Evolutionary conservation across 129 eudicot genomes (phyloP).

Genomic region (Artemisia annua): DNA sequence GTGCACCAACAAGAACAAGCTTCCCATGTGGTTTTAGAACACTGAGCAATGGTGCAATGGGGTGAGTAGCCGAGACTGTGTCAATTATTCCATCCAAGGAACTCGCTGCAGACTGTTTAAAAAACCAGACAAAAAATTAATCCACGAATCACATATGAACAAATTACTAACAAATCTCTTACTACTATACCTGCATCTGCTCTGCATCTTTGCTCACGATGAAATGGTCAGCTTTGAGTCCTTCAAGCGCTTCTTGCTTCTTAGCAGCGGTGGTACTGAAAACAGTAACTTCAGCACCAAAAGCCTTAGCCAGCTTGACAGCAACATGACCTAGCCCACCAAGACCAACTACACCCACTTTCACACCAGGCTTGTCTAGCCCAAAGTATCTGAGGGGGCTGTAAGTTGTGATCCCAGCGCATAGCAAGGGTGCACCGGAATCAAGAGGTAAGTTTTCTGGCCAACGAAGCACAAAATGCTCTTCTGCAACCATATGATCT

Average conservation of each 20-base stretch:
- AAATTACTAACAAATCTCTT: background rate
- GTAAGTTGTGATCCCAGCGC: constrained; percentile 73
- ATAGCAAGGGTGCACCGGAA: constrained; percentile 55
- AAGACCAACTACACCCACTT: constrained; percentile 59
- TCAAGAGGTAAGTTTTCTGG: constrained; percentile 58
- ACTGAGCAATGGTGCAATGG: constrained; percentile 41
- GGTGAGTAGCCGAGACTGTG: constrained; percentile 54
- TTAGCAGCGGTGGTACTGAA: constrained; percentile 45
- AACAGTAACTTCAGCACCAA: constrained; percentile 55
- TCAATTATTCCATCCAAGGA: constrained; percentile 61
- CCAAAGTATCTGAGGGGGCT: constrained; percentile 61
- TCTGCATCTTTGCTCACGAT: constrained; percentile 43
- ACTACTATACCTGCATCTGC: constrained; percentile 38
- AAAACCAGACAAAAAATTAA: background rate
- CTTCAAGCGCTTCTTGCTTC: constrained; percentile 48
- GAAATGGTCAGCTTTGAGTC: constrained; percentile 49
- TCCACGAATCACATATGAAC: too few relatives aligned
- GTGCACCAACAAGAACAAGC: constrained; percentile 57
- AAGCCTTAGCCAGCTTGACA: constrained; percentile 59
- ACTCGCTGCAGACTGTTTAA: constrained; percentile 33
- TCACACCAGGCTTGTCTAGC: constrained; percentile 49
- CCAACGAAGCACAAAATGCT: constrained; percentile 46
- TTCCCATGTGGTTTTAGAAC: constrained; percentile 52
- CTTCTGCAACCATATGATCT: constrained; percentile 51
- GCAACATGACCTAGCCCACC: constrained; percentile 63